Percentiles rank a stretch among this genome's conserved stretches.
Conservation (phyloP, 2,329 filamentous ascomycete genomes). For the Geoglossum cookeanum region DNA sequence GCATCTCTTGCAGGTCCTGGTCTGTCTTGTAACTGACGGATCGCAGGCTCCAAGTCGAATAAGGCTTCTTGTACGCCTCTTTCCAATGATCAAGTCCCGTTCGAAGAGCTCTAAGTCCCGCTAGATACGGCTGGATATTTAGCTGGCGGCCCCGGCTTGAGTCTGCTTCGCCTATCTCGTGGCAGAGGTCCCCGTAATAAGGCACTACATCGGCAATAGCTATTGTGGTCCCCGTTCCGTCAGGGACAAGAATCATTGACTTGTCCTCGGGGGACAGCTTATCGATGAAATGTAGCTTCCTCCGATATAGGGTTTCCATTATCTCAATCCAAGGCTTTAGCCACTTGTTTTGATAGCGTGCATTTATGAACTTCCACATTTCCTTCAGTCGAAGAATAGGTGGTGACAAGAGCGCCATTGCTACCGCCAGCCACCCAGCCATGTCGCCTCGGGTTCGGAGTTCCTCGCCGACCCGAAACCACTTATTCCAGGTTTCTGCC, state of each 20-base stretch:
- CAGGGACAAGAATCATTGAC: constrained; percentile 13
- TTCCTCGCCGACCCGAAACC: constrained; percentile 13
- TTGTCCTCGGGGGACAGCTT: constrained; percentile 9
- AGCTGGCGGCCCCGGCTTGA: constrained; percentile 8
- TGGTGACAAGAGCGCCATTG: constrained; percentile 15
- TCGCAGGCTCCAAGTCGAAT: not conserved
- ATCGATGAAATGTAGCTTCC: constrained; percentile 12
- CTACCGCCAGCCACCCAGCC: constrained; percentile 15
- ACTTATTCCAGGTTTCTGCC: constrained; percentile 13
- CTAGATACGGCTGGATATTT: not conserved
- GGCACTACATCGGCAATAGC: constrained; percentile 13
- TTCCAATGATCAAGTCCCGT: not conserved
- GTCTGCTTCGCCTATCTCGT: constrained; percentile 13
- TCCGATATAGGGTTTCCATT: constrained; percentile 13
- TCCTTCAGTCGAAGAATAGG: constrained; percentile 14
- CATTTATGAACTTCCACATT: constrained; percentile 14
- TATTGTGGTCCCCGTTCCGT: constrained; percentile 11
- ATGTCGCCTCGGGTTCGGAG: constrained; percentile 14
- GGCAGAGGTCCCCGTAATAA: constrained; percentile 15
- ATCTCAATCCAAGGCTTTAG: constrained; percentile 11
- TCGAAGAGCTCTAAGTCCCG: not conserved
- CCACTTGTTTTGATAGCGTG: constrained; percentile 10
- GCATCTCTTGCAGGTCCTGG: not conserved
- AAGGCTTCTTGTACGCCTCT: not conserved
- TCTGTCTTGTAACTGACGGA: not conserved